Conservation (phyloP, 495 filamentous ascomycete species). For the Xylaria flabelliformis region DNA sequence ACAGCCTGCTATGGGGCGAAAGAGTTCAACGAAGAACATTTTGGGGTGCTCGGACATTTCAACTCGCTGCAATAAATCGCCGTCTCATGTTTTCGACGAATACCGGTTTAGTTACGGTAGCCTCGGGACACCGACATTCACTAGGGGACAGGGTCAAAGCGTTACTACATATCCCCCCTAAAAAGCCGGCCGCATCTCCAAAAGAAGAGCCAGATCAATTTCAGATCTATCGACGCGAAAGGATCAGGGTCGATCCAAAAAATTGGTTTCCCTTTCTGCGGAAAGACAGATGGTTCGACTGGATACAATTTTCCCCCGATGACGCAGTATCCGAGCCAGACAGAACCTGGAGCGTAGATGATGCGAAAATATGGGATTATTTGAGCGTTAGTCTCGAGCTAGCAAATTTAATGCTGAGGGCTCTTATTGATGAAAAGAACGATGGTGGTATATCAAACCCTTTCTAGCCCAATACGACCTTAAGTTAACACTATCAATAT, state of each 20-base stretch:
- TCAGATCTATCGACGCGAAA: neutral
- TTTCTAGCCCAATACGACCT: neutral
- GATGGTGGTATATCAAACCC: neutral
- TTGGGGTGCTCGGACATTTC: neutral
- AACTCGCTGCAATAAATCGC: neutral
- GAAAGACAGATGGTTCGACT: conserved; percentile 4
- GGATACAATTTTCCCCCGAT: neutral
- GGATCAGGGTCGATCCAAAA: neutral
- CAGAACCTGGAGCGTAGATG: conserved; percentile 2
- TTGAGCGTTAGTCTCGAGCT: neutral
- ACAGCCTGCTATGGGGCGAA: neutral
- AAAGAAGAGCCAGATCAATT: neutral
- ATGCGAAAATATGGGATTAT: neutral
- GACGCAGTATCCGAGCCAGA: neutral
- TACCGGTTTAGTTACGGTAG: neutral
- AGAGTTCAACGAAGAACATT: neutral
- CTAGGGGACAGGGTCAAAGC: neutral
- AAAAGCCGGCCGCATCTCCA: neutral
- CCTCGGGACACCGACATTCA: neutral
- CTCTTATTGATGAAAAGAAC: neutral
- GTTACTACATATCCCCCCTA: neutral
- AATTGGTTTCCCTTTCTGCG: neutral
- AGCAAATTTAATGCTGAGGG: neutral
- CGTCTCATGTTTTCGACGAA: neutral
- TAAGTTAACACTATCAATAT: neutral